Evolutionary conservation across 768 basidiomycete genomes (phyloP), one percentile per base, ranked within the genome.

Genomic region (Podaxis pistillaris): DNA sequence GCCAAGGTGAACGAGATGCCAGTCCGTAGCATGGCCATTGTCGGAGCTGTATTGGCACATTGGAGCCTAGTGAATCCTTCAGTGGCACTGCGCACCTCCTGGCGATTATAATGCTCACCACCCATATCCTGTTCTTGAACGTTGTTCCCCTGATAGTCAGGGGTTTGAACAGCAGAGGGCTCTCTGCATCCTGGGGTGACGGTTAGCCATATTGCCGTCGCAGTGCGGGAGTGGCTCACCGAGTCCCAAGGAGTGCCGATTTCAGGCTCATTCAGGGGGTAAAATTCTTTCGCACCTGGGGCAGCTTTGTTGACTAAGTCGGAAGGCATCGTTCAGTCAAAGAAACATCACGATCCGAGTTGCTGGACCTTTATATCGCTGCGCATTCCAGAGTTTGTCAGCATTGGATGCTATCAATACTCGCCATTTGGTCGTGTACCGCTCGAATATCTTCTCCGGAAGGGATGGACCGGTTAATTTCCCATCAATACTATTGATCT

Each of bases 41-140:
- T 89, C 83, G 8, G 86, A 79, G 62, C 87, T 89, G 75, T 94
- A 94, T 73, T 89, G 87, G 71, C 92, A 93, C 91, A 93, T 93
- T 1, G 89, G 90, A 11, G 89, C 76, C 87, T 87, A 64, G 9
- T 52, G 49, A 56, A 30, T 56, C 49, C 19, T 63, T n/a, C 8
- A 33, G 30, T 9, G 38, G 44, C 47, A 58, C 22, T 19, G 55
- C 17, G 26, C 22, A n/a, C 53, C 1, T 26, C 11, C 28, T 30
- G 17, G 55, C 33, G 11, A 38, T 13, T 33, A 24, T 3, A 6
- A 54, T 28, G 73, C 81, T 40, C 68, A 86, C 88, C 57, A 86
- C 88, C 66, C 84, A 90, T 44, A 90, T 84, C 58, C 91, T 77
- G 72, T 94, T 93, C 72, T 89, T 89, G 79, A 94, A 90, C 5